phyloP scores from a whole-genome alignment of 305 asterid genomes.

The Rubia tinctorum region DNA sequence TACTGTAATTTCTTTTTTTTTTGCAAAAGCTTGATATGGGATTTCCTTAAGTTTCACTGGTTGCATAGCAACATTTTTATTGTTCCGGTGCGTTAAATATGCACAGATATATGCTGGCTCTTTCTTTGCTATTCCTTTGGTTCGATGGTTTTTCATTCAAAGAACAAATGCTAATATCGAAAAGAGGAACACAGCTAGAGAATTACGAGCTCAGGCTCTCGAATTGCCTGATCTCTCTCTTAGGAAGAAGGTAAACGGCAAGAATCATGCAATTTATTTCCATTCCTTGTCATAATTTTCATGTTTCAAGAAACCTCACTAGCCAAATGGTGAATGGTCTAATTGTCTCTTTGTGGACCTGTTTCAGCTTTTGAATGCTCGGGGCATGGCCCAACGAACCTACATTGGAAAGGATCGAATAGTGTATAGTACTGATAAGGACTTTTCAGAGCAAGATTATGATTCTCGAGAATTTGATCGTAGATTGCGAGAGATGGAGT shows the following conservation, averaged over 20 bases:
- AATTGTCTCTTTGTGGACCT: constrained; percentile 6
- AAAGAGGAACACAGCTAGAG: constrained; percentile 69
- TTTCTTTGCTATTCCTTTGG: constrained; percentile 85
- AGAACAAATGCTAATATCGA: constrained; percentile 62
- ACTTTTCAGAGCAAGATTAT: constrained; percentile 71
- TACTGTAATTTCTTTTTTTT: too few relatives aligned
- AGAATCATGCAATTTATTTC: neutral
- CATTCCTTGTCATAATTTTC: neutral
- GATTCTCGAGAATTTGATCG: constrained; percentile 72
- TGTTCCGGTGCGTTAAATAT: constrained; percentile 18
- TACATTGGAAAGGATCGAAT: constrained; percentile 80
- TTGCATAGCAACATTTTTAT: neutral
- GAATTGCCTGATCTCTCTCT: constrained; percentile 75
- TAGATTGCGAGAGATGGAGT: constrained; percentile 69
- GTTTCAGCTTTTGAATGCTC: constrained; percentile 80
- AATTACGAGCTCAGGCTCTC: constrained; percentile 59
- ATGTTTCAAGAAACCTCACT: neutral
- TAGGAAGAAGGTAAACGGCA: constrained; percentile 68
- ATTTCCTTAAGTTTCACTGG: too few relatives aligned
- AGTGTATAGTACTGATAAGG: constrained; percentile 81
- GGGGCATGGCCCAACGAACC: constrained; percentile 92
- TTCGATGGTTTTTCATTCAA: constrained; percentile 70
- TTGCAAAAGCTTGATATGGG: too few relatives aligned
- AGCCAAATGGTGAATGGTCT: neutral
- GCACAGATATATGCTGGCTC: constrained; percentile 95